phyloP scores from a whole-genome alignment of 306 rosid species.

The Quercus dentata region DNA sequence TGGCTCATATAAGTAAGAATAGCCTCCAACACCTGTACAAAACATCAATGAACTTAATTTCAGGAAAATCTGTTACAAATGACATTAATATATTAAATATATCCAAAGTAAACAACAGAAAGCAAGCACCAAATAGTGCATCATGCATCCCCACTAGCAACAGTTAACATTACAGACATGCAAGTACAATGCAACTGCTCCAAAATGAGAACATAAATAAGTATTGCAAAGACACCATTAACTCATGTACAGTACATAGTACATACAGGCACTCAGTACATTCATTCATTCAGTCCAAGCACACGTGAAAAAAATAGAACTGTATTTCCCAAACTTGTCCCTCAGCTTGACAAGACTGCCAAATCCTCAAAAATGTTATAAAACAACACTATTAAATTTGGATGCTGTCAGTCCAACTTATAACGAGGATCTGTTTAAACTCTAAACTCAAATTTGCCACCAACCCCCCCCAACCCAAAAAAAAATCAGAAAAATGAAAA shows the following conservation, averaged over 20 bases:
- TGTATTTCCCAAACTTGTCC: background rate
- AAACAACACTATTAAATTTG: background rate
- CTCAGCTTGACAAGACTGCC: background rate
- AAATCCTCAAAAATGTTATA: background rate
- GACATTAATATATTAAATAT: background rate
- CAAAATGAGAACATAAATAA: background rate
- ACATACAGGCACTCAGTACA: background rate
- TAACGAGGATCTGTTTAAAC: background rate
- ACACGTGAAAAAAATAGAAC: background rate
- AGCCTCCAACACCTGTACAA: constrained; percentile 88
- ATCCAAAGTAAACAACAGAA: background rate
- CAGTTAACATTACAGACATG: background rate
- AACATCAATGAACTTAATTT: constrained; percentile 27
- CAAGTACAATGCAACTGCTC: background rate
- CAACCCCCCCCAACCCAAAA: too few species aligned
- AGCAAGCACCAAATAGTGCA: background rate
- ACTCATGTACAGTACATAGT: background rate
- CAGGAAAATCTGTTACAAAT: background rate
- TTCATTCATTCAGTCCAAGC: background rate
- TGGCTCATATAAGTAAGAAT: constrained; percentile 96
- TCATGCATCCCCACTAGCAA: background rate
- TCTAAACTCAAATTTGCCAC: background rate
- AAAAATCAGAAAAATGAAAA: background rate
- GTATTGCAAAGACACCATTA: background rate
- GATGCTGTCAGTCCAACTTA: too few species aligned